phyloP scores from a whole-genome alignment of 371 early-diverging fungal species.

The Mortierella sp. region DNA sequence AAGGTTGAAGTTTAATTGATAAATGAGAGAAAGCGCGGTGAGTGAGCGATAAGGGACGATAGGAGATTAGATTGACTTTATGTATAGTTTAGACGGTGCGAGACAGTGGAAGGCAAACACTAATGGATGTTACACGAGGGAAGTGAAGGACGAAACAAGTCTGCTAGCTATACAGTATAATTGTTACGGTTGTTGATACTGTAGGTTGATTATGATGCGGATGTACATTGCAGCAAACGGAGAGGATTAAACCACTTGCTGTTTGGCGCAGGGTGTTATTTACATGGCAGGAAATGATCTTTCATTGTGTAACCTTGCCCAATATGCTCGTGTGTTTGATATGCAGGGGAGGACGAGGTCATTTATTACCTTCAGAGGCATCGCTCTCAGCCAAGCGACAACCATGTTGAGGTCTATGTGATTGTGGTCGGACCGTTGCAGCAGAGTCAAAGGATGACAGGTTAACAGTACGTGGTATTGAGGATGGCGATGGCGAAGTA shows the following conservation, averaged over 20 bases:
- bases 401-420: not conserved
- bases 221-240: not conserved
- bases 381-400: not conserved
- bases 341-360: slow-evolving; percentile 5
- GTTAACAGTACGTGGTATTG: not conserved
- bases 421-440: not conserved
- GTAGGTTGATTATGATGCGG: not conserved
- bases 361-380: slow-evolving; percentile 6
- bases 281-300: not conserved
- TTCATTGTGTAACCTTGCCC: slow-evolving; percentile 1
- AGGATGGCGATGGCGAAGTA: not conserved
- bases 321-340: not conserved
- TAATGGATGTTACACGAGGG: not conserved
- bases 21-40: not conserved
- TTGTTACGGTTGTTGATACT: not conserved
- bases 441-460: not conserved
- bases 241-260: not conserved
- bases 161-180: not conserved
- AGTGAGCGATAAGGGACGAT: slow-evolving; percentile 5
- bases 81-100: not conserved
- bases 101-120: not conserved
- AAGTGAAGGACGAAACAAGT: not conserved
- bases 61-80: not conserved
- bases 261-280: not conserved
- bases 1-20: not conserved